These are phyloP conservation scores for Uronychia binucleata DNA, from an alignment of 73 alveolate species.

Conservation along the genomic window DNA sequence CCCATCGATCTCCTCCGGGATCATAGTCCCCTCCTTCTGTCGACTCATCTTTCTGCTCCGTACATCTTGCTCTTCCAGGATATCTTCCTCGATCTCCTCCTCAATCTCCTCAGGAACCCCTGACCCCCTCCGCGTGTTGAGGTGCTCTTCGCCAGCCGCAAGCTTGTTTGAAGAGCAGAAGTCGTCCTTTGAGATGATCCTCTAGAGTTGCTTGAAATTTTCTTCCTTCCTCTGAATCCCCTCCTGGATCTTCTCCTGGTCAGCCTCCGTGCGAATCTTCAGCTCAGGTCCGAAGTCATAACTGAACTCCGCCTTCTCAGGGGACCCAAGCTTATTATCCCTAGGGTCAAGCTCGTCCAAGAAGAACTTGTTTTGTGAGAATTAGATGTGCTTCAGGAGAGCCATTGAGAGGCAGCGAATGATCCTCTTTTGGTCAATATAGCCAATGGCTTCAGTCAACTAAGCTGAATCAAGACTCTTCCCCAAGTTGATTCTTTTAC, in stretches of 20 bases:
- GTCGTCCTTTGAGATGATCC: constrained; percentile 14
- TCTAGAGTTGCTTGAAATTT: constrained; percentile 7
- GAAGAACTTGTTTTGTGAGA: constrained; percentile 51
- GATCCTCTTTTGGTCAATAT: constrained; percentile 41
- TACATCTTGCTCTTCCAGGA: constrained; percentile 30
- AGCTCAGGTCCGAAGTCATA: constrained; percentile 35
- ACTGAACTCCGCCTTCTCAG: constrained; percentile 25
- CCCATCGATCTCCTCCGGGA: constrained; percentile 8
- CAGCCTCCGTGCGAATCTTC: constrained; percentile 40
- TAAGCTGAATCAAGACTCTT: constrained; percentile 55
- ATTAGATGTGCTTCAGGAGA: constrained; percentile 52
- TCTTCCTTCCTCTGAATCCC: constrained; percentile 21
- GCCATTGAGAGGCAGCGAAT: constrained; percentile 58
- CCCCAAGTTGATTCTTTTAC: constrained; percentile 42
- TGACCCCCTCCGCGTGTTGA: neutral
- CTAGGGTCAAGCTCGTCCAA: constrained; percentile 16
- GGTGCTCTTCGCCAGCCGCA: too few species aligned
- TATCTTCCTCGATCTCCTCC: constrained; percentile 51
- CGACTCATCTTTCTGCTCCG: neutral
- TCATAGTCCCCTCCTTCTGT: neutral
- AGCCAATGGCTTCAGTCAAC: constrained; percentile 49
- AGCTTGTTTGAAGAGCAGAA: too few species aligned
- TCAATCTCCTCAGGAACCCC: neutral
- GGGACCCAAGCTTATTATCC: constrained; percentile 2
- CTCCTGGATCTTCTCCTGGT: constrained; percentile 6